A percentile compares a stretch with the other conserved stretches of the same genome.
Conservation (phyloP, 1,139 yeast species). For the Hemisphaericaspora lyxosophila region DNA sequence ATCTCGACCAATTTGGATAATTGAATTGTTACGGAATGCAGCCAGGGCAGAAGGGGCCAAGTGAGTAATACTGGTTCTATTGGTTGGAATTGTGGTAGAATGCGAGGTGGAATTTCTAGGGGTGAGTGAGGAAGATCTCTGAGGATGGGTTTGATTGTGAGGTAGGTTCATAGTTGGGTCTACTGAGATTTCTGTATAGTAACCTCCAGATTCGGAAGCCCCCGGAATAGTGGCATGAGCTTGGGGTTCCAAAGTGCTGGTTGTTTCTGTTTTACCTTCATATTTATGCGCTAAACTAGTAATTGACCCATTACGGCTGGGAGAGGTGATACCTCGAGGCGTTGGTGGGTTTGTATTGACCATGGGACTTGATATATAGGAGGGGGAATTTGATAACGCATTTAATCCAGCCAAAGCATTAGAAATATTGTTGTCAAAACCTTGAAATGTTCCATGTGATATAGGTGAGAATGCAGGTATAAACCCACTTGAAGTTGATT, state of each 20-base stretch:
- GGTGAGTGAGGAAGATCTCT: constrained; percentile 31
- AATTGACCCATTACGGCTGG: constrained; percentile 14
- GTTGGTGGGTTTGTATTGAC: constrained; percentile 25
- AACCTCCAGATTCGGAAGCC: constrained; percentile 34
- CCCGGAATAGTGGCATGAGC: constrained; percentile 24
- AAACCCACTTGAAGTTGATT: constrained; percentile 22
- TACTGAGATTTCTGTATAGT: constrained; percentile 46
- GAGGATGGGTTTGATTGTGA: constrained; percentile 44
- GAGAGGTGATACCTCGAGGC: constrained; percentile 24
- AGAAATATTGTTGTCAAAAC: constrained; percentile 43
- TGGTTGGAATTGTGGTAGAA: constrained; percentile 8
- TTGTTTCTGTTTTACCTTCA: constrained; percentile 13
- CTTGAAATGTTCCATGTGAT: constrained; percentile 40
- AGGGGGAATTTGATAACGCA: constrained; percentile 43
- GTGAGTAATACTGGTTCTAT: constrained; percentile 1
- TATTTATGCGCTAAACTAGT: constrained; percentile 13
- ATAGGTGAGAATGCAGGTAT: constrained; percentile 39
- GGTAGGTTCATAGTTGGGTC: constrained; percentile 53
- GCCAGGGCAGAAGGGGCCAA: not conserved
- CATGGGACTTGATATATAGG: constrained; percentile 32
- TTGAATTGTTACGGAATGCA: constrained; percentile 38
- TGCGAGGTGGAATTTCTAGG: constrained; percentile 38
- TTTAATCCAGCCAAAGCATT: constrained; percentile 50
- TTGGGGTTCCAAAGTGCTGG: constrained; percentile 36
- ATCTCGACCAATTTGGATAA: constrained; percentile 44